phyloP scores from a whole-genome alignment of 2,329 filamentous ascomycete species.

The Pseudocercospora fijiensis region DNA sequence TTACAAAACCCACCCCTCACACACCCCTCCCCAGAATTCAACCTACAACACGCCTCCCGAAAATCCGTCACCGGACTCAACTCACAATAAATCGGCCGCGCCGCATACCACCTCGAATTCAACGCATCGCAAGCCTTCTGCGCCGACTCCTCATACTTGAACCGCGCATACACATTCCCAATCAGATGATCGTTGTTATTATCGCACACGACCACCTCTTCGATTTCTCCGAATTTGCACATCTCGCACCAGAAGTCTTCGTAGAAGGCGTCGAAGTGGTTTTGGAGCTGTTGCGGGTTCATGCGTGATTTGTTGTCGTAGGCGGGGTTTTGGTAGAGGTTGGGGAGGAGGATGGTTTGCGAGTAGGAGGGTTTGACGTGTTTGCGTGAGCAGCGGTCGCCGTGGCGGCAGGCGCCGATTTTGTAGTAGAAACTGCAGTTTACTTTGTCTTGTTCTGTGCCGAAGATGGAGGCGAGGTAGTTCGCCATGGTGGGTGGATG shows the following conservation, averaged over 20 bases:
- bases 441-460: slow-evolving; percentile 97
- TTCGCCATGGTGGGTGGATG: slow-evolving; percentile 29
- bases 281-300: slow-evolving; percentile 93
- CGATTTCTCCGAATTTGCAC: slow-evolving; percentile 96
- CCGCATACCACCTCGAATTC: slow-evolving; percentile 95
- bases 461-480: slow-evolving; percentile 91
- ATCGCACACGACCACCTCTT: slow-evolving; percentile 97
- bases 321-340: slow-evolving; percentile 97
- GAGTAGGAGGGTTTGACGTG: slow-evolving; percentile 99
- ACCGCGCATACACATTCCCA: slow-evolving; percentile 97
- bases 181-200: slow-evolving; percentile 99
- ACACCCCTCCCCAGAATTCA: slow-evolving; percentile 93
- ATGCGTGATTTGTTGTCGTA: slow-evolving; percentile 81
- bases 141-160: slow-evolving; percentile 98
- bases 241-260: slow-evolving; percentile 99
- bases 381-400: slow-evolving; percentile 95
- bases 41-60: slow-evolving; percentile 90
- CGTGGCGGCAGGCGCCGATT: slow-evolving; percentile 97
- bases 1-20: slow-evolving; percentile 97
- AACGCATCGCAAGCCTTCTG: slow-evolving; percentile 91
- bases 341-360: slow-evolving; percentile 95
- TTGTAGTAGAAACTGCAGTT: slow-evolving; percentile 99
- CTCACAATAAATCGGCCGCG: slow-evolving; percentile 96
- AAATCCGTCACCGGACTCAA: slow-evolving; percentile 96
- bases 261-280: slow-evolving; percentile 99